Base-by-base conservation (phyloP, 2,329 filamentous ascomycete species). In the Ilyonectria mors-panacis region DNA sequence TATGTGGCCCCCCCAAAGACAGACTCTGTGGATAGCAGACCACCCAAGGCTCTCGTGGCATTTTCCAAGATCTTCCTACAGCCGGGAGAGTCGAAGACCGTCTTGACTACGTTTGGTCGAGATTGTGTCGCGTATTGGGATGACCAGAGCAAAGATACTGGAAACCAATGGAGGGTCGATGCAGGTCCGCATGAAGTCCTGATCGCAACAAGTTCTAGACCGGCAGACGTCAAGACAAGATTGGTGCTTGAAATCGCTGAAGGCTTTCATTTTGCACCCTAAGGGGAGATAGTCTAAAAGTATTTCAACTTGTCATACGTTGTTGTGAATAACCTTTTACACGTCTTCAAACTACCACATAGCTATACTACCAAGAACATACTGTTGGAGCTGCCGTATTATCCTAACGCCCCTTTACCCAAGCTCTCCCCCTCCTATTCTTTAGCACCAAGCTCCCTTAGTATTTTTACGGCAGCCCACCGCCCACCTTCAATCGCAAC, bases 71-170 rank as follows among this genome's bases (percentile, higher is more conserved):
- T 51, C 2, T 9, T 33, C n/a, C 37, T 65, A 13, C 15, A 39
- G 21, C 35, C 63, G 6, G 50, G 42, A 17, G 57, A 61, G 39
- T 17, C 9, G 2, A 55, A 61, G 19, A 23, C 37, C 4, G 30
- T 65, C 2, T 15, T 15, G 0, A 17, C 60, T 39, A 26, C 17
- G 8, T 48, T 63, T 51, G 53, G 33, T 12, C 30, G 45, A n/a
- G 30, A 33, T 28, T 42, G 33, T 21, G n/a, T 47, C 12, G 60
- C 60, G 12, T 63, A 37, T 45, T 63, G 60, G 60, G 45, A 51
- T 39, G 59, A 33, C 12, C 30, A 59, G 2, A 23, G 23, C 10
- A 48, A 53, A 10, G 33, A 53, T 33, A 33, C 30, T 1, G 30
- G 8, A 3, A 13, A 21, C 26, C 26, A 26, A n/a, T 53, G 58